Base-by-base conservation (phyloP, 2,329 filamentous ascomycete genomes). In the Penicillium sp. region DNA sequence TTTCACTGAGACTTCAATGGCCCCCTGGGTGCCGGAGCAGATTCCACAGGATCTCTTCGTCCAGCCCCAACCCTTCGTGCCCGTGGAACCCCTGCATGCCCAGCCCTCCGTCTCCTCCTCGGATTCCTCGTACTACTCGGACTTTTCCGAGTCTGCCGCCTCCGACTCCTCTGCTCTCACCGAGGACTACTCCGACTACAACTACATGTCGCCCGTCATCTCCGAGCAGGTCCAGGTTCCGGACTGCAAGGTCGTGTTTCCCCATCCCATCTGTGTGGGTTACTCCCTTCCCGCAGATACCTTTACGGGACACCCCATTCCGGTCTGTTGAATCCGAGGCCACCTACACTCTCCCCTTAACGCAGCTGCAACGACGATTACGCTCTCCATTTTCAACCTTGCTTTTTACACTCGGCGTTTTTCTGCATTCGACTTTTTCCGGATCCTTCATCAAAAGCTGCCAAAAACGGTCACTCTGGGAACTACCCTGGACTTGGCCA, bases 1-100 rank as follows among this genome's bases (percentile, higher is more conserved):
- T 57, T 89, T 96, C 69, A 95, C 77, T 67, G 66, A 67, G 49
- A 65, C 61, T 46, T 62, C 65, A 57, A 53, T 73, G 68, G 66
- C 47, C 35, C 53, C 73, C 57, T 58, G 68, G 58, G 64, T 72
- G 15, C 69, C 75, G 25, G 61, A 65, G 13, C 66, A 63, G 38
- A 66, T 67, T 41, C 57, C 61, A 15, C 55, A 71, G 48, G 61
- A 67, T 53, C 64, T 66, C 44, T 69, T 66, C 52, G 56, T 65
- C 42, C 66, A 66, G 50, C 66, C 69, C 37, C 64, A 64, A 31
- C 68, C 68, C 29, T 65, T 67, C 44, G 61, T 66, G 9, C 66
- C 68, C 20, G 61, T 69, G 49, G 65, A 67, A 32, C 57, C 63
- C 42, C 58, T 67, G 47, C 61, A 67, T 55, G 60, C 65, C 23